Base-by-base conservation (phyloP, 2,329 filamentous ascomycete genomes). In the Chaetomium globosum region DNA sequence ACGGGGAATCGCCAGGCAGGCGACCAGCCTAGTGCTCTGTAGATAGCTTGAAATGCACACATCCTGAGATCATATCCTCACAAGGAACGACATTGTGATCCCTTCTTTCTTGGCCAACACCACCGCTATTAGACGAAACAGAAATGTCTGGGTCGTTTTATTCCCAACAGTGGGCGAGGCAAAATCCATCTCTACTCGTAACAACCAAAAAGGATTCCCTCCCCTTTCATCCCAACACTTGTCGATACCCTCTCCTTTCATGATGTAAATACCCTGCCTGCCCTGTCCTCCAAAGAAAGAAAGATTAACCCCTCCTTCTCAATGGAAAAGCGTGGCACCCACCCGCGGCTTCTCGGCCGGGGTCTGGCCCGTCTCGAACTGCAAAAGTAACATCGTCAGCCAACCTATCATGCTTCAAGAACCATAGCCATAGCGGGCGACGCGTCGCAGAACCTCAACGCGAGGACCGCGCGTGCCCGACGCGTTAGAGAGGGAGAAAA, bases 291-390 rank as follows among this genome's bases (percentile, higher is more conserved):
- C 7, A 49, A 6, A 16, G 8, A 21, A n/a, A 6, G 2, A 36
- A 31, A 51, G 31, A 23, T n/a, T n/a, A 26, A 16, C 19, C 12
- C 19, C 16, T 39, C 57, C 48, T 16, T 28, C 52, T 69, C 58
- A 69, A 31, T 68, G 67, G 49, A 71, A 68, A 53, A 69, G 56
- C 48, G 57, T 68, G 30, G 65, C 48, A 23, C 28, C 48, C 23
- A 61, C 63, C 64, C 66, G 60, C 46, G 66, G 68, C 63, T 67
- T 69, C 67, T 73, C 70, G 30, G 64, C 36, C n/a, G 69, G 67
- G 19, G 66, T 59, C 55, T 72, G 70, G 12, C 67, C 69, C 16
- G 61, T 57, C 59, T 73, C 71, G 43, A 70, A 73, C 71, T 72
- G 53, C 56, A 46, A 7, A 57, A 54, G 10, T 33, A 43, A 56